Evolutionary conservation across 495 filamentous ascomycete species (phyloP), one percentile per base, ranked within the genome.

Genomic region (Penicillium chermesinum): DNA sequence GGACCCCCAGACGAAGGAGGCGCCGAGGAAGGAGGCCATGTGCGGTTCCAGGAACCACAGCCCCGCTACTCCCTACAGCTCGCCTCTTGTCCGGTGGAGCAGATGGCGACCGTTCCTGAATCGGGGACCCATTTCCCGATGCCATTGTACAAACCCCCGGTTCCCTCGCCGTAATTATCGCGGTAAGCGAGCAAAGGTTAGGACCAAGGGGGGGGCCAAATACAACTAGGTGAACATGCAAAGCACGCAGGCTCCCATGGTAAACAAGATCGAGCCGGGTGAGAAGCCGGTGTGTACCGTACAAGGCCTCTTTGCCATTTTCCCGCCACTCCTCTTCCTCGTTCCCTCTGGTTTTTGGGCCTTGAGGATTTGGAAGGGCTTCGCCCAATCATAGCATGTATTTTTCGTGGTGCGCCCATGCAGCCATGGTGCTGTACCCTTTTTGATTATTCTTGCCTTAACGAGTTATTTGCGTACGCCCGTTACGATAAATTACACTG

Each of bases 1-100:
- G 38, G 58, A 61, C 59, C 59, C 50, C 53, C 58, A 54, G 40
- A 53, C 46, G 46, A 54, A 61, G 46, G 58, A 49, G 50, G 16
- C 54, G 48, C 55, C 55, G 51, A 54, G 21, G 45, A 47, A 50
- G 39, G 53, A 52, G 10, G 38, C 32, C 14, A 48, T 45, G 16
- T 37, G 22, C 41, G 44, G 53, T 57, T 53, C 54, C 54, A 37
- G 44, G 42, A 35, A 17, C 30, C 27, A 43, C 5, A 33, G 44
- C 44, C 14, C 37, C 34, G 44, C 34, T 34, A 38, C 19, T 13
- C n/a, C n/a, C n/a, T n/a, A 20, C 18, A 25, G 12, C 39, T 42
- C 20, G 38, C 38, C 25, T 30, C 10, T 30, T 10, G 4, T 30
- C 10, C 20, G 38, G 42, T 44, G 42, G 42, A 44, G 22, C 14